Percentiles rank a stretch among this genome's conserved stretches.
These are phyloP conservation scores for Leccinum fallax DNA, from an alignment of 1,284 basidiomycete species.

Conservation along the genomic window DNA sequence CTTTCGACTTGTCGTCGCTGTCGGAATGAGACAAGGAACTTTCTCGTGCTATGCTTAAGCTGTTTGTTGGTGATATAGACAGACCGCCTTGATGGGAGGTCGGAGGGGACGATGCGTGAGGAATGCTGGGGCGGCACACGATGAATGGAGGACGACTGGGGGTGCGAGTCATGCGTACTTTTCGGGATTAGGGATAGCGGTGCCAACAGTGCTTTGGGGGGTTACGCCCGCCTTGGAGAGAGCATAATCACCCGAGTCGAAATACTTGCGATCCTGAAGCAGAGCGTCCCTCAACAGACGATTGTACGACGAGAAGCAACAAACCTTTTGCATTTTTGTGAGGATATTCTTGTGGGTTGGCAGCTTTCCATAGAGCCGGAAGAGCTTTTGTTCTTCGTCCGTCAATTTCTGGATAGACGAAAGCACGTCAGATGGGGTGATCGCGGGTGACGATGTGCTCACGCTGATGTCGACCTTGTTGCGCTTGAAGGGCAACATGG, in stretches of 20 bases:
- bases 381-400: constrained; percentile 93
- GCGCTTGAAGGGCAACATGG: constrained; percentile 81
- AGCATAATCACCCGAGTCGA: constrained; percentile 97
- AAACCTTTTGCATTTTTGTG: constrained; percentile 92
- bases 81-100: constrained; percentile 52
- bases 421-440: constrained; percentile 9
- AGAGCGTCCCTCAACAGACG: constrained; percentile 11
- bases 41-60: constrained; percentile 65
- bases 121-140: constrained; percentile 52
- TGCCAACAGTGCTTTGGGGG: constrained; percentile 86
- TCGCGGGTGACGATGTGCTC: constrained; percentile 34
- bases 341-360: constrained; percentile 92
- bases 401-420: constrained; percentile 65
- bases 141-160: background rate
- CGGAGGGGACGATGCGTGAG: constrained; percentile 68
- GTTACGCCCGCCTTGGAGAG: constrained; percentile 93
- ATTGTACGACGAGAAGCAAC: constrained; percentile 8
- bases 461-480: constrained; percentile 94
- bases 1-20: constrained; percentile 19
- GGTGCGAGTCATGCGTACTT: constrained; percentile 59
- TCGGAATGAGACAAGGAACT: constrained; percentile 51
- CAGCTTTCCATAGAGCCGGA: constrained; percentile 93
- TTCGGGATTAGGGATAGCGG: constrained; percentile 93
- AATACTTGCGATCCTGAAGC: constrained; percentile 93
- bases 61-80: constrained; percentile 72